Conservation (phyloP, 106 monocot genomes). For the Vanilla planifolia region DNA sequence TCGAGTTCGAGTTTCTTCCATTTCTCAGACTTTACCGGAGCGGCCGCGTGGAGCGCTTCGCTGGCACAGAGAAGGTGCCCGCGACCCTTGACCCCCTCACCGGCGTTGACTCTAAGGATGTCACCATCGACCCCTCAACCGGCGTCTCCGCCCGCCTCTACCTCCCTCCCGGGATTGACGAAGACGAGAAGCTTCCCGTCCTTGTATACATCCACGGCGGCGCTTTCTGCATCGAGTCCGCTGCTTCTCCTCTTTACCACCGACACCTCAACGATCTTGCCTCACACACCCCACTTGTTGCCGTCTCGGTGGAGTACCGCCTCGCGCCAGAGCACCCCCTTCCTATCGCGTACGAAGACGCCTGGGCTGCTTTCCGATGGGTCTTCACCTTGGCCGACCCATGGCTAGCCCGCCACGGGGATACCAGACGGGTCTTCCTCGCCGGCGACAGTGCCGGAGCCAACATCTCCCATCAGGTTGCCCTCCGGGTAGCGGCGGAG, state of each 20-base stretch:
- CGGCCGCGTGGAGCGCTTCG: constrained; percentile 7
- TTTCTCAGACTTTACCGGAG: not conserved
- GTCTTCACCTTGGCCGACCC: not conserved
- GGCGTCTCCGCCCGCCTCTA: constrained; percentile 6
- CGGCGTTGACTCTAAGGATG: constrained; percentile 7
- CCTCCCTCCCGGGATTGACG: not conserved
- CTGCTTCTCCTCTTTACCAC: not conserved
- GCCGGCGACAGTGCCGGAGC: constrained; percentile 12
- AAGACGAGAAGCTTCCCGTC: not conserved
- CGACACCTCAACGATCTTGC: constrained; percentile 5
- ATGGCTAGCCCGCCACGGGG: not conserved
- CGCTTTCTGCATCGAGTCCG: constrained; percentile 2
- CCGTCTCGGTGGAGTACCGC: constrained; percentile 8
- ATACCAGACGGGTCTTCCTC: not conserved
- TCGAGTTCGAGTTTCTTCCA: not conserved
- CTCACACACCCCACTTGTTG: not conserved
- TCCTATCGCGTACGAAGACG: constrained; percentile 29
- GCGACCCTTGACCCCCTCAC: constrained; percentile 4
- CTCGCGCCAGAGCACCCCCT: constrained; percentile 23
- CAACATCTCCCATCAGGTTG: constrained; percentile 9
- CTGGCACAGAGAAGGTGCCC: constrained; percentile 2
- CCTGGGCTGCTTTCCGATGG: constrained; percentile 4
- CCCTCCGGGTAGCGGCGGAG: not conserved
- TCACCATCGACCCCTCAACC: constrained; percentile 2
- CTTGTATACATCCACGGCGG: constrained; percentile 10